Evolutionary conservation across 2,329 filamentous ascomycete species (phyloP).

Genomic region (Colletotrichum caudatum): DNA sequence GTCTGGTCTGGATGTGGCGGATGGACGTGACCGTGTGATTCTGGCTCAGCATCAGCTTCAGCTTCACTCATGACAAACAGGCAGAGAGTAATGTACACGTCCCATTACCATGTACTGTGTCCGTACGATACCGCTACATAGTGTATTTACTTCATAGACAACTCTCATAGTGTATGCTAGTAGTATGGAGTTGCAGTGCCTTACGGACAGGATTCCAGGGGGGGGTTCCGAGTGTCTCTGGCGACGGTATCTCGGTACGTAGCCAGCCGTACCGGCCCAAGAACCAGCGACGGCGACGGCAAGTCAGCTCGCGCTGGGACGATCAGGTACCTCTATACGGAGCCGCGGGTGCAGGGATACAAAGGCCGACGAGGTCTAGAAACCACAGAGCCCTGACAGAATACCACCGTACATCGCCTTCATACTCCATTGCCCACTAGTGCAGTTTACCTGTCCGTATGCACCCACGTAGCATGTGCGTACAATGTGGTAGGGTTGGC

Average conservation of each 20-base stretch:
- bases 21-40: constrained; percentile 1
- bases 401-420: neutral
- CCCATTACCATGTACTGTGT: too few relatives aligned
- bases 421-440: too few relatives aligned
- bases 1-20: neutral
- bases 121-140: too few relatives aligned
- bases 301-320: neutral
- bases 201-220: constrained; percentile 9
- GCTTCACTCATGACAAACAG: neutral
- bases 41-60: neutral
- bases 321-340: constrained; percentile 1
- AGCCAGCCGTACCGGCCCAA: neutral
- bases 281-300: neutral
- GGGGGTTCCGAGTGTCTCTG: constrained; percentile 12
- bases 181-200: too few relatives aligned
- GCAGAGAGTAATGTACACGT: too few relatives aligned
- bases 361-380: constrained; percentile 19
- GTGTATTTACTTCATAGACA: too few relatives aligned
- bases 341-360: constrained; percentile 7
- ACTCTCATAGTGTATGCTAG: neutral
- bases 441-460: too few relatives aligned
- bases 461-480: too few relatives aligned
- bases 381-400: constrained; percentile 3
- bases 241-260: constrained; percentile 14
- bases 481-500: too few relatives aligned